These are phyloP conservation scores for Brassica rapa DNA, from an alignment of 345 rosid species.

Conservation along the genomic window DNA sequence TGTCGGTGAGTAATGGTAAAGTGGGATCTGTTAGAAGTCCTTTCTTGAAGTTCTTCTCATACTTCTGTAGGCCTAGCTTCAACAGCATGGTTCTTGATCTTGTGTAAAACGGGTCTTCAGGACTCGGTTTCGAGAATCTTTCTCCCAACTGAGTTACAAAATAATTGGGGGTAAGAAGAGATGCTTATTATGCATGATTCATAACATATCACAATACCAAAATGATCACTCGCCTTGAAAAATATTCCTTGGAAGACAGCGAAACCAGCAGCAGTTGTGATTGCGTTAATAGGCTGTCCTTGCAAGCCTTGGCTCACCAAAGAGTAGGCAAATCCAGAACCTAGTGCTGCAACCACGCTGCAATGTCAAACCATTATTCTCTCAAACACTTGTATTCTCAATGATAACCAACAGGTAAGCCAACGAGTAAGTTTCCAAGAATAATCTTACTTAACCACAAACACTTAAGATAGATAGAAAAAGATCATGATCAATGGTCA, in stretches of 20 bases:
- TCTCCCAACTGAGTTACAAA: constrained; percentile 58
- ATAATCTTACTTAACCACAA: background rate
- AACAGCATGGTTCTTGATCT: constrained; percentile 61
- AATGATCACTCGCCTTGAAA: constrained; percentile 56
- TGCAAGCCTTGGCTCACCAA: constrained; percentile 85
- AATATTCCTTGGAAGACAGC: constrained; percentile 84
- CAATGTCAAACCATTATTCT: constrained; percentile 25
- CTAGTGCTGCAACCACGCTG: constrained; percentile 94
- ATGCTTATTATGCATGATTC: background rate
- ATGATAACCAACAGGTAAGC: background rate
- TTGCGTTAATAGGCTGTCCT: constrained; percentile 67
- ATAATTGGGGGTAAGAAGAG: background rate
- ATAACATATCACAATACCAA: background rate
- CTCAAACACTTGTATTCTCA: background rate
- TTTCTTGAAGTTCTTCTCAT: constrained; percentile 86
- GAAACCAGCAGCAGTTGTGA: constrained; percentile 63
- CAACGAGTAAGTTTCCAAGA: background rate
- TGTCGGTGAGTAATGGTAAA: constrained; percentile 82
- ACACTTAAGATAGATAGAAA: background rate
- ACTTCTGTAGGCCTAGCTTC: constrained; percentile 74
- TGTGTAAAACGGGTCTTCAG: constrained; percentile 59
- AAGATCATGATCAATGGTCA: background rate
- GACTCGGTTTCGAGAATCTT: constrained; percentile 63
- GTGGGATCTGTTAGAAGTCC: constrained; percentile 84
- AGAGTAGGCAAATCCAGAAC: constrained; percentile 87